A percentile compares a stretch with the other conserved stretches of the same genome.
Evolutionary conservation across 768 basidiomycete genomes (phyloP).

Genomic region (Psilocybe tampanensis): DNA sequence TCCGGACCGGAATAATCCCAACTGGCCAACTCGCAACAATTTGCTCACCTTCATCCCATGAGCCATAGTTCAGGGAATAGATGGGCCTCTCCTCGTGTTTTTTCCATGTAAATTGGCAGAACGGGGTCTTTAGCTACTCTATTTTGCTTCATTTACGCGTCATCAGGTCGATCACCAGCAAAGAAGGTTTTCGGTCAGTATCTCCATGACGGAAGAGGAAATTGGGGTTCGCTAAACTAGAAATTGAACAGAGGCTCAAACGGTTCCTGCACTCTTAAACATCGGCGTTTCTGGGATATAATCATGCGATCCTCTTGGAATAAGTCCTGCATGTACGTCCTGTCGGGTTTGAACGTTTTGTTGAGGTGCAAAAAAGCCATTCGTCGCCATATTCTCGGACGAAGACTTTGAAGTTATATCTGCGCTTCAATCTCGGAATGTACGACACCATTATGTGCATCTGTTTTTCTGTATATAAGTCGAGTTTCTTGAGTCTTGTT

Average conservation of each 20-base stretch:
- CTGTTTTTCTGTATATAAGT: neutral
- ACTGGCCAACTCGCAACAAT: too few species aligned
- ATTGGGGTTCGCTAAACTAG: neutral
- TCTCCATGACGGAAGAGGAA: too few species aligned
- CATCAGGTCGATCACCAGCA: too few species aligned
- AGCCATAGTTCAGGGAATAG: too few species aligned
- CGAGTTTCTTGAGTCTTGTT: neutral
- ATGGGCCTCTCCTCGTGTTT: too few species aligned
- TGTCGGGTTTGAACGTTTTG: neutral
- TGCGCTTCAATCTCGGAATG: slow-evolving; percentile 19
- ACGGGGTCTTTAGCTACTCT: too few species aligned
- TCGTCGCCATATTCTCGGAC: slow-evolving; percentile 19
- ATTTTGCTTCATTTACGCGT: too few species aligned
- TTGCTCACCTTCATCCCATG: too few species aligned
- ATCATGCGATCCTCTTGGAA: neutral
- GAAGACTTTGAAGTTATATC: neutral
- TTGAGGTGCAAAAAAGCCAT: slow-evolving; percentile 1
- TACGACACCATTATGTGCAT: neutral
- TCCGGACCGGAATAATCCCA: too few species aligned
- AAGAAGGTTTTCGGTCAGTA: too few species aligned
- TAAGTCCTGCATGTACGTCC: neutral
- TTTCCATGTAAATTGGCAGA: neutral
- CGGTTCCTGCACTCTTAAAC: slow-evolving; percentile 11
- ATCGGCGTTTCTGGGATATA: slow-evolving; percentile 15
- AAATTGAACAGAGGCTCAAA: neutral